Evolutionary conservation across 2,329 filamentous ascomycete genomes (phyloP), one percentile per base, ranked within the genome.

Genomic region (Harringtonia aguacate): DNA sequence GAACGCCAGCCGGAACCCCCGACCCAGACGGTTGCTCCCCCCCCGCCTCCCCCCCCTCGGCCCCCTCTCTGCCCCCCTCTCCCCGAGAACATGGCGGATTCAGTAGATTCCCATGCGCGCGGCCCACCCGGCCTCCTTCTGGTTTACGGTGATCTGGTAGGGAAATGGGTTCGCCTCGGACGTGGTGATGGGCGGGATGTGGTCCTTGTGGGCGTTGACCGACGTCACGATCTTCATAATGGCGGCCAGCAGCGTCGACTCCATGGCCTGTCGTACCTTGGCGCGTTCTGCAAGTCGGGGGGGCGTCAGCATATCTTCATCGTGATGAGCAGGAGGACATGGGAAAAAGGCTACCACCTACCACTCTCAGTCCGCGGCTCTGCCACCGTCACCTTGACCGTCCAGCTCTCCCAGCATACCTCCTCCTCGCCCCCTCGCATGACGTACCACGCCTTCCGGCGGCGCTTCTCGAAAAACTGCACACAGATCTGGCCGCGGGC

Each of bases 321-420:
- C 7, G 6, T 10, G 34, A 31, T 18, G 20, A 4, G 17, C 17
- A 21, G 33, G 21, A 10, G 33, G 39, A 34, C 18, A 15, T 3
- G 28, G 24, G 10, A 41, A 17, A 36, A 45, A 24, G 39, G 17
- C 36, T n/a, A n/a, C n/a, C n/a, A 59, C 80, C 55, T 67, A 94
- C 87, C 88, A 52, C 79, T 85, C 57, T 97, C 90, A 12, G 86
- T 95, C 57, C 84, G 72, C 27, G 90, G 89, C 54, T 87, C 88
- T 10, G 88, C 86, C 44, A 95, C 79, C n/a, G 88, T 94, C 41
- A 97, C 85, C 62, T 94, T 86, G 52, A 98, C 67, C 36, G 85
- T 87, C 92, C 92, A 98, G 57, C 79, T 81, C 70, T 97, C 92
- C 92, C 92, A 98, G 61, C 88, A 94, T 17, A 95, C 80, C 61